Conservation (phyloP, 495 filamentous ascomycete genomes). For the Neurospora sp. region DNA sequence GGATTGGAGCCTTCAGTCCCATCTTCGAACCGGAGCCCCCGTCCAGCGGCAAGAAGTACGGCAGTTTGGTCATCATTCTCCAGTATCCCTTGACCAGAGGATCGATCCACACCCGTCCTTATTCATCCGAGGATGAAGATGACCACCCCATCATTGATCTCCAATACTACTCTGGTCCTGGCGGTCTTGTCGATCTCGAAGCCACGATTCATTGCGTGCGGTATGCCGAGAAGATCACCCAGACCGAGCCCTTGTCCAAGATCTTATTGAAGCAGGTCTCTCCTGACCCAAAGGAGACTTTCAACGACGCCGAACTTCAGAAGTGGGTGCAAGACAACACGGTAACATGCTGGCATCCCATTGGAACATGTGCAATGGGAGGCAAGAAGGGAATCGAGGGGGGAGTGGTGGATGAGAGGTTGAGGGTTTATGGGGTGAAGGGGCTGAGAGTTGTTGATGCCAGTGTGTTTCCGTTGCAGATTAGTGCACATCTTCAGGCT, state of each 20-base stretch:
- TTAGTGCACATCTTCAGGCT: conserved; percentile 37
- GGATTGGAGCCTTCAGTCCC: conserved; percentile 40
- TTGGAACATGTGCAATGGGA: conserved; percentile 48
- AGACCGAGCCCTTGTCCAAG: conserved; percentile 28
- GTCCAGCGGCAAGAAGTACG: conserved; percentile 34
- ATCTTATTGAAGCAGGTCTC: conserved; percentile 31
- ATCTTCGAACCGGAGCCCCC: conserved; percentile 24
- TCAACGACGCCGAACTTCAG: conserved; percentile 25
- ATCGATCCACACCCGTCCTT: conserved; percentile 32
- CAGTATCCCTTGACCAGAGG: conserved; percentile 44
- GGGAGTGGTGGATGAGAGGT: conserved; percentile 39
- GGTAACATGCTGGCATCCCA: conserved; percentile 36
- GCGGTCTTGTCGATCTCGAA: conserved; percentile 34
- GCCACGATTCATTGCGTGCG: conserved; percentile 29
- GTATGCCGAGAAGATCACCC: conserved; percentile 35
- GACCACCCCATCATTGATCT: conserved; percentile 28
- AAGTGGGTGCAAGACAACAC: conserved; percentile 31
- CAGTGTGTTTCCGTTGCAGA: conserved; percentile 40
- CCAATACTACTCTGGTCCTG: conserved; percentile 27
- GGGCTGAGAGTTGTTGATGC: conserved; percentile 43
- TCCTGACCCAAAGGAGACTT: conserved; percentile 17
- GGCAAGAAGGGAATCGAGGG: conserved; percentile 16
- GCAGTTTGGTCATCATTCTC: conserved; percentile 42
- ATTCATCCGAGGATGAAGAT: background rate
- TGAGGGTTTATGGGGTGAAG: conserved; percentile 42